Conservation (phyloP, 208 protist genomes). For the Leishmania gerbilli region DNA sequence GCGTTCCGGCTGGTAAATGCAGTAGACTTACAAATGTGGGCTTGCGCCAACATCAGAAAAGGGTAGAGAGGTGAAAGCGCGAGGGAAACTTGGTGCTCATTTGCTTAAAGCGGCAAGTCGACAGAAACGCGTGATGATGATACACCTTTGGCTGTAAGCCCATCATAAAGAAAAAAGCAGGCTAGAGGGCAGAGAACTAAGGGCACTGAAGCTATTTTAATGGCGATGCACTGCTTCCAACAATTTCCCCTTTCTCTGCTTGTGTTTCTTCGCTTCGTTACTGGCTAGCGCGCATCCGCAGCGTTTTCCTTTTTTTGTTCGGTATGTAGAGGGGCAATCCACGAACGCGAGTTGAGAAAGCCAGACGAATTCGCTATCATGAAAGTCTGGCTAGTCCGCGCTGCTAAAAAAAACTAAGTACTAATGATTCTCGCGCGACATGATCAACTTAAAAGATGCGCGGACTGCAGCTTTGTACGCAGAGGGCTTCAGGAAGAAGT, state of each 20-base stretch:
- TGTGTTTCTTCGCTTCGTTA: background rate
- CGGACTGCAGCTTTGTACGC: background rate
- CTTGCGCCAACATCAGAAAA: background rate
- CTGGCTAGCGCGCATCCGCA: background rate
- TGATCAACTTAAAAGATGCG: background rate
- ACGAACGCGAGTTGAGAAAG: background rate
- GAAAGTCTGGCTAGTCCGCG: background rate
- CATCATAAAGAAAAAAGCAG: background rate
- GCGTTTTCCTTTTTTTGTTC: background rate
- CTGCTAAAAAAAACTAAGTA: constrained; percentile 11
- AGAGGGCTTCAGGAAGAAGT: constrained; percentile 4
- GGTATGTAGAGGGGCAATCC: background rate
- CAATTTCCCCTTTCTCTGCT: background rate
- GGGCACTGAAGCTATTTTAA: background rate
- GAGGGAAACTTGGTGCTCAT: background rate
- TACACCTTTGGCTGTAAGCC: background rate
- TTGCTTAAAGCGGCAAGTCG: background rate
- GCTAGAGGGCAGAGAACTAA: background rate
- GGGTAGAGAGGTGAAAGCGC: background rate
- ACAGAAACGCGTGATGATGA: background rate
- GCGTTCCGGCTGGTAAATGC: constrained; percentile 7
- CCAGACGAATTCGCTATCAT: background rate
- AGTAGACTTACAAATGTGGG: background rate
- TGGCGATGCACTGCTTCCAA: background rate
- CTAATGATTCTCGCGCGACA: constrained; percentile 6